Percentiles rank a stretch among this genome's conserved stretches.
Conservation (phyloP, 495 filamentous ascomycete species). For the Terfezia claveryi region DNA sequence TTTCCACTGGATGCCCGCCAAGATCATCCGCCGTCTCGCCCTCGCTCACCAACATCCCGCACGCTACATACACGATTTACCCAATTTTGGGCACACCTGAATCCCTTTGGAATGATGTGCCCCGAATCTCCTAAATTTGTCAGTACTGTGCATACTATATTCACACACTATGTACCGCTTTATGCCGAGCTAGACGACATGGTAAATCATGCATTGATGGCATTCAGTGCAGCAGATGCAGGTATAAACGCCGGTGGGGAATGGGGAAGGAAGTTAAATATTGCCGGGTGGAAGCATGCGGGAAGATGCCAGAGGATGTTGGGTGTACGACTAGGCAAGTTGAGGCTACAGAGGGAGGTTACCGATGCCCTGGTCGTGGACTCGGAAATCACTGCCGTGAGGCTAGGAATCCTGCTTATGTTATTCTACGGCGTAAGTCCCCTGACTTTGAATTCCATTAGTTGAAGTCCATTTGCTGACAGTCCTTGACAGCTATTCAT, state of each 20-base stretch:
- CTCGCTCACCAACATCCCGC: neutral
- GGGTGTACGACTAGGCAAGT: neutral
- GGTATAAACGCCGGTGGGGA: neutral
- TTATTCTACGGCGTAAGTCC: too few relatives aligned
- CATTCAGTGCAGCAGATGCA: neutral
- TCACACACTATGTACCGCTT: neutral
- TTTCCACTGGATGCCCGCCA: too few relatives aligned
- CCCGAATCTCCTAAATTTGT: neutral
- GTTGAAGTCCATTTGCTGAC: too few relatives aligned
- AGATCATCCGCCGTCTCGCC: neutral
- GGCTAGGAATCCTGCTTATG: too few relatives aligned
- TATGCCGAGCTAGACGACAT: neutral
- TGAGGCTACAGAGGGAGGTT: too few relatives aligned
- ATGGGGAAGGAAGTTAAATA: neutral
- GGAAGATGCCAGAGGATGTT: neutral
- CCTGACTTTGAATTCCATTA: too few relatives aligned
- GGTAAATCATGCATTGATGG: neutral
- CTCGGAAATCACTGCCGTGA: too few relatives aligned
- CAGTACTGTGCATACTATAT: neutral
- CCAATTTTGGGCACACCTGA: neutral
- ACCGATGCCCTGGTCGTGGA: too few relatives aligned
- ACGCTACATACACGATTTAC: neutral
- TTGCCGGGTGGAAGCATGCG: neutral
- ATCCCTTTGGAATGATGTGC: neutral
- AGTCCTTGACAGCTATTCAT: too few relatives aligned